Base-by-base conservation (phyloP, 495 filamentous ascomycete species). In the Cairneyella variabilis region DNA sequence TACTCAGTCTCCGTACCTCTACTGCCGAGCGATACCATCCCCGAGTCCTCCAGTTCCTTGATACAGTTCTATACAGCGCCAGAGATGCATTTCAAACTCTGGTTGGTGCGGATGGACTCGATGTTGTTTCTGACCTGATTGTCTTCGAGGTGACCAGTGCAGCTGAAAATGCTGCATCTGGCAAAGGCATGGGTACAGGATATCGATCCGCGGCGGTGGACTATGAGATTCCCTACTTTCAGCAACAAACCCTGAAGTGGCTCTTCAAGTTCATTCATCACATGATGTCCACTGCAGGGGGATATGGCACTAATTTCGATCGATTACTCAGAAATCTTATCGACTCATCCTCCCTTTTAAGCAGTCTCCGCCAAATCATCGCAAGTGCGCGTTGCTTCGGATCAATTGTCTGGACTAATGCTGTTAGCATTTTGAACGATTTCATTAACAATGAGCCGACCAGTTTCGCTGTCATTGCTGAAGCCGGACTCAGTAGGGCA, bases 371-470 rank as follows among this genome's bases (percentile, higher is more conserved):
- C 28, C 74, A 82, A 30, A 89, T 97, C n/a, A 87, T 96, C 49
- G 78, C 83, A 48, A 86, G 96, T 53, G 83, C 83, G 22, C 66
- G 68, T 12, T 72, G 88, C 14, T 99, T 90, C 65, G 95, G 95
- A 37, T 89, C 90, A 11, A 82, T 88, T 58, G 89, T 97, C 14
- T 99, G 95, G 95, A 95, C 90, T 50, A 87, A 88, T 63, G 86
- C 89, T 16, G 88, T 93, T 51, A 87, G 85, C 57, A 90, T 97
- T 58, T 76, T 97, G 23, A 92, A 88, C 68, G 92, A 85, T 62
- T 97, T 97, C 73, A 96, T 99, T 53, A 95, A 99, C 68, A 97
- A 97, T 64, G 95, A 99, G 61, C 95, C 95, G 2, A 97, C 95
- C 3, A 99, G 95, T 63, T 97, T 97, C 64, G 83, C 88, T 23